Evolutionary conservation across 768 basidiomycete genomes (phyloP), one percentile per base, ranked within the genome.

Genomic region (Boletus rufocinnamomeus): DNA sequence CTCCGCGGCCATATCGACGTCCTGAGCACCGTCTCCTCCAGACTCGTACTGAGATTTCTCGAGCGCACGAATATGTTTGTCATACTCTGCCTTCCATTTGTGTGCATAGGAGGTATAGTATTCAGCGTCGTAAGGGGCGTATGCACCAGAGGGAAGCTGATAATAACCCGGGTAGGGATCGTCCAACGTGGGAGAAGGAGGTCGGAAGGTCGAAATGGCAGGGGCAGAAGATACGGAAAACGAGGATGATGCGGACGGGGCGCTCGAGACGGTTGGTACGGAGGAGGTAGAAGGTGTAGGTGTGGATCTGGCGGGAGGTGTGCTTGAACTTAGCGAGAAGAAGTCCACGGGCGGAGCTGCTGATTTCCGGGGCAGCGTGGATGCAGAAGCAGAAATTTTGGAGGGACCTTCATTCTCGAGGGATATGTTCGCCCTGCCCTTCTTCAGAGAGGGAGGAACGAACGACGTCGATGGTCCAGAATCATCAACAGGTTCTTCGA

Each of bases 91-190:
- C 66, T 89, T 79, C 92, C 91, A 93, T 67, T 84, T 87, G 56
- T 84, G 80, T 65, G 84, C 79, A 69, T 87, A 89, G 47, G 77
- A 80, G 21, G 77, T 79, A 65, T 89, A 94, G 71, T 89, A 91
- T 35, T 68, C 79, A 1, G 83, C 72, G 52, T 94, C 90, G 66
- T 93, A 80, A 0, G 86, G 84, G 27, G 83, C 87, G 85, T 92
- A 95, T 35, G 80, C 72, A 19, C 93, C 93, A 8, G 89, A 88
- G 0, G 93, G 91, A 21, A 89, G 80, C 54, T 87, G 85, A 64
- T 94, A 93, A 75, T 94, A 95, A 7, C 93, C 93, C 1, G 93
- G 93, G 70, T 93, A 92, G 17, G 84, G 82, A 67, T 94, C 93
- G 9, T 78, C 77, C 4, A 83, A 82, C 7, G 85, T 87, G 1